Conservation (phyloP, 2,329 filamentous ascomycete genomes). For the Hysterium pulicare region DNA sequence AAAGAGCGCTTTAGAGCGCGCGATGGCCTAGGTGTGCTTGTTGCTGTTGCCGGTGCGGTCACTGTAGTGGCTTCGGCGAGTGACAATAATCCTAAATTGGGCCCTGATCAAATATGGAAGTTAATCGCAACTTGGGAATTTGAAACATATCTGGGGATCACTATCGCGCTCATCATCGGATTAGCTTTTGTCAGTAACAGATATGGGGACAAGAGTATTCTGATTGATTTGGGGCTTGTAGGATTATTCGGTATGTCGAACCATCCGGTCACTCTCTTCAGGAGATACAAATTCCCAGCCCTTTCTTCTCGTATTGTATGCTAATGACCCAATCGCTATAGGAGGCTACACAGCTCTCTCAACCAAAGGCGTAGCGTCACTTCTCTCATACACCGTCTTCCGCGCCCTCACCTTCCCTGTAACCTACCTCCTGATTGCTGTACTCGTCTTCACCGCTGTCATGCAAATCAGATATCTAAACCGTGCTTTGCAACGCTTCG, state of each 20-base stretch:
- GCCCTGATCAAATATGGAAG: constrained; percentile 83
- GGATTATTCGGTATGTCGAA: constrained; percentile 73
- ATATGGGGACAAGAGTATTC: constrained; percentile 80
- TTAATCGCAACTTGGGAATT: constrained; percentile 87
- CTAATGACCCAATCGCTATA: constrained; percentile 35
- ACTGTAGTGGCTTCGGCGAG: constrained; percentile 91
- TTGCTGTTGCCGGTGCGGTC: constrained; percentile 83
- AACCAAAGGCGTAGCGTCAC: constrained; percentile 93
- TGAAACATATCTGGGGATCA: constrained; percentile 82
- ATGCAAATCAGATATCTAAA: constrained; percentile 99
- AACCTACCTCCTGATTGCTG: constrained; percentile 77
- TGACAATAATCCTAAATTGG: constrained; percentile 83
- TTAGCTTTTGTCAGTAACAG: constrained; percentile 79
- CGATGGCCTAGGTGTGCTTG: constrained; percentile 83
- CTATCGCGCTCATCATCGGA: constrained; percentile 65
- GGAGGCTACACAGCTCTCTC: constrained; percentile 95
- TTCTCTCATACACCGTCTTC: constrained; percentile 87
- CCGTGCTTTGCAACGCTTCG: constrained; percentile 82
- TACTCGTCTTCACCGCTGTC: constrained; percentile 79
- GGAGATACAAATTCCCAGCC: constrained; percentile 2
- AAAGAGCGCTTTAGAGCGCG: constrained; percentile 83
- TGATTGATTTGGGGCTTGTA: constrained; percentile 91
- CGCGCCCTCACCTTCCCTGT: constrained; percentile 87
- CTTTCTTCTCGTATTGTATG: constrained; percentile 8
- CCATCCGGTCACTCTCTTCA: neutral